Percentiles rank a stretch among this genome's conserved stretches.
phyloP scores from a whole-genome alignment of 140 eudicot genomes.

The Erigeron philadelphicus region DNA sequence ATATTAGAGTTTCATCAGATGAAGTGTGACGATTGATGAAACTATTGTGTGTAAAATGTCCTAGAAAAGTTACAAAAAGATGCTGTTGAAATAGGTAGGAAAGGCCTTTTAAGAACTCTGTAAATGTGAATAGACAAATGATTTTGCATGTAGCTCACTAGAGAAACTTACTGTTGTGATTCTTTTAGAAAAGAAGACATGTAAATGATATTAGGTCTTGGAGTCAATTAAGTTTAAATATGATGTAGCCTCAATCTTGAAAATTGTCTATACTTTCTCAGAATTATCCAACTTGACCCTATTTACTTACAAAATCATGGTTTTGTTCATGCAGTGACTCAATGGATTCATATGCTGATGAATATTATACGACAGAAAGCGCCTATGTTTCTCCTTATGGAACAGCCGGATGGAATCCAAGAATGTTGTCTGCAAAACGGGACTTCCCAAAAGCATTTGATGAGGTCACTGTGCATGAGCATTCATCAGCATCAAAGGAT shows the following conservation, averaged over 20 bases:
- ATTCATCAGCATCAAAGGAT: not conserved
- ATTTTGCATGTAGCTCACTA: not conserved
- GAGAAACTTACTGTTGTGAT: not conserved
- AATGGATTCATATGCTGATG: slow-evolving; percentile 8
- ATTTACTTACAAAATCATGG: not conserved
- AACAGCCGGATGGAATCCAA: slow-evolving; percentile 20
- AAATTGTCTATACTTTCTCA: not conserved
- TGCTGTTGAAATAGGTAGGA: not conserved
- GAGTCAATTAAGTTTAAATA: not conserved
- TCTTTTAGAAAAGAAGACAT: not conserved
- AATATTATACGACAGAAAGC: not conserved
- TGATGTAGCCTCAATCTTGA: not conserved
- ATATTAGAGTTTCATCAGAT: slow-evolving; percentile 14
- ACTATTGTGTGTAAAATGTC: not conserved
- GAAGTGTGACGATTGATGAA: not conserved
- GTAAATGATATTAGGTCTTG: not conserved
- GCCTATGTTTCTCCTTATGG: not conserved
- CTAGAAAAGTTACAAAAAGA: not conserved
- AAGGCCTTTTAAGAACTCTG: not conserved
- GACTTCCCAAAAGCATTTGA: slow-evolving; percentile 24
- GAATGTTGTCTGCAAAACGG: slow-evolving; percentile 27
- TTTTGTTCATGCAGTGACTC: not conserved
- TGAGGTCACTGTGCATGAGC: not conserved
- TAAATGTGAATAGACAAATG: not conserved
- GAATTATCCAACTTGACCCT: not conserved